These are phyloP conservation scores for Schwanniomyces vanrijiae DNA, from an alignment of 805 yeast genomes.

Conservation along the genomic window DNA sequence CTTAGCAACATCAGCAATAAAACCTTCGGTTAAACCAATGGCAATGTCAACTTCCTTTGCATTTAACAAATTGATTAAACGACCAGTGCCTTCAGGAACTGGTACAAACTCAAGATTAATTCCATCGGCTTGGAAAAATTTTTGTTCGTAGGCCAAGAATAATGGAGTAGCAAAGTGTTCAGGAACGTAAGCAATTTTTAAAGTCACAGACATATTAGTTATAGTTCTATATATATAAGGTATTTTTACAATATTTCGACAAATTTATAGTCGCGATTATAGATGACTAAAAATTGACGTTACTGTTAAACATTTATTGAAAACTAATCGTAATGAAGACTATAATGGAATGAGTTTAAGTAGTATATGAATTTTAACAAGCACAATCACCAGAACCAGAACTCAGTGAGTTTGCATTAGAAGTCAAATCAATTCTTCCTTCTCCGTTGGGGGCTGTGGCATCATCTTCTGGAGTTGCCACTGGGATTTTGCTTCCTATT, in stretches of 20 bases:
- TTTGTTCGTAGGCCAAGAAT: slow-evolving; percentile 64
- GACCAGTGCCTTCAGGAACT: slow-evolving; percentile 86
- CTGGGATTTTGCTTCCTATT: slow-evolving; percentile 84
- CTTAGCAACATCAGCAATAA: slow-evolving; percentile 77
- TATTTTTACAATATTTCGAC: background rate
- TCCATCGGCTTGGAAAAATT: slow-evolving; percentile 49
- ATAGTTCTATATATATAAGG: background rate
- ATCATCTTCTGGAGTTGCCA: slow-evolving; percentile 13
- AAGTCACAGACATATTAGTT: slow-evolving; percentile 7
- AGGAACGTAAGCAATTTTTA: slow-evolving; percentile 80
- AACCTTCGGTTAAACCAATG: slow-evolving; percentile 89
- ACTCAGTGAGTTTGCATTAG: slow-evolving; percentile 5
- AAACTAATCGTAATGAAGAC: background rate
- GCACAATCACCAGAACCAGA: slow-evolving; percentile 18
- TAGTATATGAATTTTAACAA: slow-evolving; percentile 10
- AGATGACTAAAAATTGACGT: background rate
- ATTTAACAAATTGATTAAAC: slow-evolving; percentile 71
- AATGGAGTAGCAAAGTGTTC: slow-evolving; percentile 92
- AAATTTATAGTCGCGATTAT: background rate
- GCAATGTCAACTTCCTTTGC: slow-evolving; percentile 71
- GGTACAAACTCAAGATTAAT: slow-evolving; percentile 63
- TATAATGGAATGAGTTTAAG: background rate
- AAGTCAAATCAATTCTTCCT: slow-evolving; percentile 39
- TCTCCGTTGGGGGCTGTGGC: slow-evolving; percentile 14
- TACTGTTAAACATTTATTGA: background rate